Evolutionary conservation across 257 asterid genomes (phyloP), one percentile per base, ranked within the genome.

Genomic region (Penstemon davidsonii): DNA sequence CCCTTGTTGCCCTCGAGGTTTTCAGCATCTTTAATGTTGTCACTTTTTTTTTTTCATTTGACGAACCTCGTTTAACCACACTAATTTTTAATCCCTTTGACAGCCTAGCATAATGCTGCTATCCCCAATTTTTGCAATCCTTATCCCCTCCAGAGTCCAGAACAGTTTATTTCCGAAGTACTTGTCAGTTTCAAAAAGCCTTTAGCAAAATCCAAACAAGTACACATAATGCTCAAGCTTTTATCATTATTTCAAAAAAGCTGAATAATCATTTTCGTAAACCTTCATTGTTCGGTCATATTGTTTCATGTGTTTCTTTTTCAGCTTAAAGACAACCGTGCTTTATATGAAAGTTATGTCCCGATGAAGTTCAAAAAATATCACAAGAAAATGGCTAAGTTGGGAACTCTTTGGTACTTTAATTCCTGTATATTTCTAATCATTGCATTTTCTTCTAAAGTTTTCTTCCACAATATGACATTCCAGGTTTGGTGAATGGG

Each of bases 351-450:
- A 86, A 77, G 86, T 72, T 84, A 86, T 66, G 83, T 86, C 60
- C 93, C 93, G 54, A 86, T 84, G 93, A 82, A 81, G 80, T 86
- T 80, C 86, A 86, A 79, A 76, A 68, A 50, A 69, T 86, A 86
- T 81, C 73, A 67, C 85, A 84, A 84, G 85, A 86, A 84, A 82
- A 86, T 86, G 93, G 81, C 84, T 10, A 86, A 84, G 88, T 85
- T 80, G 79, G 84, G 63, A 66, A 51, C 46, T 77, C 68, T n/a
- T 45, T 66, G 55, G 40, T 59, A 43, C 61, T 55, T 64, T 50
- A 43, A n/a, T 72, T 70, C 68, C 69, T 7, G 18, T 68, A n/a
- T 57, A 45, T 12, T 8, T 45, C 56, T 41, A 58, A 50, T 40
- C 57, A 55, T 69, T 54, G 73, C 5, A 51, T 71, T 44, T 68